phyloP scores from a whole-genome alignment of 2,329 filamentous ascomycete species.

The Fusarium clavum region DNA sequence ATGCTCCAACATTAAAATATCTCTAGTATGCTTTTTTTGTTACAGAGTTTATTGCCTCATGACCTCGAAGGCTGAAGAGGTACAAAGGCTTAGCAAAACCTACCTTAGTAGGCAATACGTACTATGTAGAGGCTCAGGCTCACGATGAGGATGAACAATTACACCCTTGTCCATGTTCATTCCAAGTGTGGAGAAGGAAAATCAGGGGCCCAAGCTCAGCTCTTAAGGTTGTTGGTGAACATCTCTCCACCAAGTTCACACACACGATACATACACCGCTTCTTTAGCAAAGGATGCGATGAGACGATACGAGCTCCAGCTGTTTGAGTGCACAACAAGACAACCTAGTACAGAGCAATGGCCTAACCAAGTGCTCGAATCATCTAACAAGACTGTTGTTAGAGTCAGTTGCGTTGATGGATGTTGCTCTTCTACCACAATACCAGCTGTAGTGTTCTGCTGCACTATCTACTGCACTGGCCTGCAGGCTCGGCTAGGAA shows the following conservation, averaged over 20 bases:
- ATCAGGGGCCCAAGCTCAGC: slow-evolving; percentile 24
- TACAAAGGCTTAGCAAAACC: neutral
- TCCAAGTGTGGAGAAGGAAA: slow-evolving; percentile 23
- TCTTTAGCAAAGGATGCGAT: slow-evolving; percentile 22
- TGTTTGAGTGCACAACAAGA: neutral
- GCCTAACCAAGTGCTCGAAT: neutral
- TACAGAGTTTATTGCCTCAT: slow-evolving; percentile 1
- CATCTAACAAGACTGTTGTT: neutral
- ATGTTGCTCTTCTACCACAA: neutral
- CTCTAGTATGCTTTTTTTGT: neutral
- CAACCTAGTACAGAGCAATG: slow-evolving; percentile 2
- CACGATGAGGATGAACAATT: slow-evolving; percentile 3
- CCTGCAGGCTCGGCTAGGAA: neutral
- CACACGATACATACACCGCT: slow-evolving; percentile 31
- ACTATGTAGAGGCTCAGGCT: neutral
- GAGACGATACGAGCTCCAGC: slow-evolving; percentile 9
- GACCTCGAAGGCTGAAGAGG: slow-evolving; percentile 6
- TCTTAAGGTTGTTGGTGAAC: slow-evolving; percentile 12
- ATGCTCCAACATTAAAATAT: neutral
- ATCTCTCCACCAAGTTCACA: slow-evolving; percentile 13
- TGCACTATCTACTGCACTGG: neutral
- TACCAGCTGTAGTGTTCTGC: neutral
- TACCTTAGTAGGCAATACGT: neutral
- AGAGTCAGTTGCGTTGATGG: neutral
- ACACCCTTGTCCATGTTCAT: slow-evolving; percentile 13